Evolutionary conservation across 2,329 filamentous ascomycete genomes (phyloP), one percentile per base, ranked within the genome.

Genomic region (Pseudocercospora ulei): DNA sequence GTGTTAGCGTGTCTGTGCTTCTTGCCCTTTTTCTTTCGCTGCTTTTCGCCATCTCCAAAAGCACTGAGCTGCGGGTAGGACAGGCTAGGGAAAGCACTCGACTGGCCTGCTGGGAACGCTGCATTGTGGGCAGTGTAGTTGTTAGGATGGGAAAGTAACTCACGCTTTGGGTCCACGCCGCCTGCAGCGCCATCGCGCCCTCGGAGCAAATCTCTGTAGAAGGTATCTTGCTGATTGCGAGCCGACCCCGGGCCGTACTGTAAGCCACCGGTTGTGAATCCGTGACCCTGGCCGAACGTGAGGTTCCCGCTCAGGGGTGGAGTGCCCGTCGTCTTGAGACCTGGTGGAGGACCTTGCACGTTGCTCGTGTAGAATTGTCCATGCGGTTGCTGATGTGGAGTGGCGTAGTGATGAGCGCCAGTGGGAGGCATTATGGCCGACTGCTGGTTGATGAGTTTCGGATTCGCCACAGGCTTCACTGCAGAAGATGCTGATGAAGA

Each of bases 1-100:
- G 88, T 95, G 85, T 95, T 94, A 90, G 86, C 88, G 80, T 95
- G 87, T 80, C 87, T 92, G 76, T 95, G 88, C 85, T 95, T 95
- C 79, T 94, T 95, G 73, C 86, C 86, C 85, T 94, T 94, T 78
- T 94, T 95, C 81, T 93, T 94, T 20, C 50, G 49, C 43, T 54
- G 86, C 80, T 94, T 57, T 36, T 57, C 52, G 31, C 47, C 50
- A 39, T 52, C 53, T 34, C 51, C 50, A 31, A 52, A 56, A 36
- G 50, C 48, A 43, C 41, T 35, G 27, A 53, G 46, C 20, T 46
- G 40, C 33, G 51, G 39, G 46, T 52, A 53, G 35, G 51, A 39
- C 38, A 48, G 43, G 42, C 34, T 43, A 22, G 46, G 38, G 31
- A 49, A 51, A 22, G 48, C 46, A 44, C 43, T 51, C 28, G 44